Evolutionary conservation across 1,139 yeast genomes (phyloP), one percentile per base, ranked within the genome.

Genomic region (Magnusiomyces ingens): DNA sequence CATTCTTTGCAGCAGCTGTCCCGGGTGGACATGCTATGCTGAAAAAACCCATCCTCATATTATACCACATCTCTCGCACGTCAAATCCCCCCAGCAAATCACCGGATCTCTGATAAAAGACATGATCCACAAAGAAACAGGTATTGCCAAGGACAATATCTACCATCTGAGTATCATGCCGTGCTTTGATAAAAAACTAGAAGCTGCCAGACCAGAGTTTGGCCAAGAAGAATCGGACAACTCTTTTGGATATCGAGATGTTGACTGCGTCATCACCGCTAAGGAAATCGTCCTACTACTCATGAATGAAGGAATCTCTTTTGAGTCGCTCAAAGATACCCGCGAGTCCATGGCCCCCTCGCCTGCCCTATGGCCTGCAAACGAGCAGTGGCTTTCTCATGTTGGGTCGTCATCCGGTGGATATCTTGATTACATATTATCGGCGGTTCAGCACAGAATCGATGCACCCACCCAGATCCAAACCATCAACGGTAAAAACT

Each of bases 11-110:
- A 75, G 89, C 3, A 77, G 86, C 1, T 93, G 98, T 68, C 99
- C 99, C 0, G 99, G 99, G 0, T 93, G 96, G 91, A 95, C 94
- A 0, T 75, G 94, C 40, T 93, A 93, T 64, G 96, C 93, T 0
- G 99, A 93, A 64, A 93, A 93, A 73, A 91, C 97, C 0, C 97
- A 93, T 67, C 95, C 95, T 0, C 83, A 86, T 58, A 74, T 93
- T 19, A 71, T 90, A 26, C 85, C 91, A 0, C 70, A 71, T 57
- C 62, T 75, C 38, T 74, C 78, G 55, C 72, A 57, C 58, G 84
- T 86, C 50, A 88, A 89, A 64, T 87, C 96, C 0, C 94, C 99
- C 2, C 98, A 93, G 70, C 97, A 89, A 66, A 85, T 93, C 53
- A 89, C 97, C 0, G 98, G 98, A 0, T 73, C 82, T 29, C 64